Evolutionary conservation across 1,139 yeast genomes (phyloP).

Genomic region (Candida tetrigidarum): DNA sequence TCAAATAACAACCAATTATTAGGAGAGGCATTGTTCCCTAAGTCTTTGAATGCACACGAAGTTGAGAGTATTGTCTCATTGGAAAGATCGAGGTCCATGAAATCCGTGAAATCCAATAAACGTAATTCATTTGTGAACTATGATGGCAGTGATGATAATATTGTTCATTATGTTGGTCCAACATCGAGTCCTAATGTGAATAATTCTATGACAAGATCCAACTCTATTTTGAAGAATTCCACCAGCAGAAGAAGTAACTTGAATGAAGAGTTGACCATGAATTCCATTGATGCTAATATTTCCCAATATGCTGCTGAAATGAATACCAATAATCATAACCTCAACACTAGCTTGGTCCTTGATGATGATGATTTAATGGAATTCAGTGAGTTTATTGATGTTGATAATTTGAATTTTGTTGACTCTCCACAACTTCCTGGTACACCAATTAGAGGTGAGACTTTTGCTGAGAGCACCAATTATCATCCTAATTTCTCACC

Average conservation of each 20-base stretch:
- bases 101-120: constrained; percentile 47
- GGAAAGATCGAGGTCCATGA: constrained; percentile 69
- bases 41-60: constrained; percentile 64
- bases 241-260: constrained; percentile 18
- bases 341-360: constrained; percentile 15
- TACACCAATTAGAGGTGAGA: neutral
- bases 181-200: constrained; percentile 19
- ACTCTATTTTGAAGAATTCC: constrained; percentile 54
- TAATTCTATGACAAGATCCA: constrained; percentile 32
- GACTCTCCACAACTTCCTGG: constrained; percentile 21
- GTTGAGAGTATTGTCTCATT: constrained; percentile 75
- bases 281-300: constrained; percentile 20
- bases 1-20: constrained; percentile 20
- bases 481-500: constrained; percentile 1
- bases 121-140: constrained; percentile 49
- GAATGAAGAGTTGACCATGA: constrained; percentile 19
- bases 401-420: constrained; percentile 47
- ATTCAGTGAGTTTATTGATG: constrained; percentile 67
- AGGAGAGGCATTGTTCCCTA: constrained; percentile 77
- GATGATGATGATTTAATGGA: constrained; percentile 50
- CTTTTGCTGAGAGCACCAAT: neutral
- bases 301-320: constrained; percentile 1
- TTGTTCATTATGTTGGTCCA: constrained; percentile 36
- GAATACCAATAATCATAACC: constrained; percentile 8
- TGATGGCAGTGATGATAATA: constrained; percentile 52